These are phyloP conservation scores for Leccinum solheimii DNA, from an alignment of 1,284 basidiomycete species.

Conservation along the genomic window DNA sequence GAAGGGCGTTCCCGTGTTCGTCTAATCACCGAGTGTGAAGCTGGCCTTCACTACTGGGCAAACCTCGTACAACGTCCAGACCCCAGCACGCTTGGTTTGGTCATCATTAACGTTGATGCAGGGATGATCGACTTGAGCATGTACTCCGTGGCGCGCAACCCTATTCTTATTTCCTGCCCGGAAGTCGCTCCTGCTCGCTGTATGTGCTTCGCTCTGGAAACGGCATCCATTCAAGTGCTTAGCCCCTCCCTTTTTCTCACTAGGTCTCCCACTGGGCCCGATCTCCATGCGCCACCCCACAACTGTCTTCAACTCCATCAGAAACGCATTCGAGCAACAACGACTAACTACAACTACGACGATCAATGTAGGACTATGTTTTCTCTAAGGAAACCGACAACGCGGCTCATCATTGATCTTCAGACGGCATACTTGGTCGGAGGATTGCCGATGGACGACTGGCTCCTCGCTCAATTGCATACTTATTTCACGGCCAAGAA, in stretches of 20 bases:
- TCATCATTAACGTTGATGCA: background rate
- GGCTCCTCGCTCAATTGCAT: background rate
- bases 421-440: background rate
- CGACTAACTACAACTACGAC: background rate
- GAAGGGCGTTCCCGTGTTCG: slow-evolving; percentile 30
- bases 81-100: background rate
- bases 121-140: background rate
- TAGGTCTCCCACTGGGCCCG: background rate
- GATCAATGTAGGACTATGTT: background rate
- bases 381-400: background rate
- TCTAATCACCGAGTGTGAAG: slow-evolving; percentile 51
- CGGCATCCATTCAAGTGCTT: background rate
- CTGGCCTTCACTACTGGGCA: slow-evolving; percentile 46
- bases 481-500: background rate
- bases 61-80: slow-evolving; percentile 27
- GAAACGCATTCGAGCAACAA: background rate
- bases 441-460: background rate
- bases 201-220: background rate
- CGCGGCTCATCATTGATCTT: background rate
- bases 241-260: background rate
- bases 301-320: background rate
- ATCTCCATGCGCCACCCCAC: background rate
- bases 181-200: background rate
- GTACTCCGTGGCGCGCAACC: background rate
- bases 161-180: background rate